Percentiles rank a stretch among this genome's conserved stretches.
Evolutionary conservation across 768 basidiomycete genomes (phyloP).

Genomic region (Trametes villosa): DNA sequence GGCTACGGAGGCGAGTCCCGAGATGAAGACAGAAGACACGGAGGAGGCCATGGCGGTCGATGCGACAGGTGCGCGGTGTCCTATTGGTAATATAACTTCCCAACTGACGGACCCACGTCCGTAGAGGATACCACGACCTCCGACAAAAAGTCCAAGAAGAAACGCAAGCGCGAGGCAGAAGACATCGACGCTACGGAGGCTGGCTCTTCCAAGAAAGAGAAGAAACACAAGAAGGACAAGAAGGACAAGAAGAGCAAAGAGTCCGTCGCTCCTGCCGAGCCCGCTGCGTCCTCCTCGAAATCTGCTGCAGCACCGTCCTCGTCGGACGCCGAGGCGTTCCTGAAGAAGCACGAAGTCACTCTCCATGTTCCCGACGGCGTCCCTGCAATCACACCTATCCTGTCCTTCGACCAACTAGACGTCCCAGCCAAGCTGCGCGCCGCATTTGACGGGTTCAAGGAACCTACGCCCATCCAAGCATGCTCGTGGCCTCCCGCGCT

Average conservation of each 20-base stretch:
- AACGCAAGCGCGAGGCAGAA: slow-evolving; percentile 45
- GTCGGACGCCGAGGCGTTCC: slow-evolving; percentile 62
- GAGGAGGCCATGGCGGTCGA: slow-evolving; percentile 13
- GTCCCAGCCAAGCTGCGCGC: slow-evolving; percentile 64
- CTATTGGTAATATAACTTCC: not conserved
- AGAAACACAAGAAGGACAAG: slow-evolving; percentile 39
- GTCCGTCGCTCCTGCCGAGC: slow-evolving; percentile 23
- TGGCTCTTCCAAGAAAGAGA: slow-evolving; percentile 35
- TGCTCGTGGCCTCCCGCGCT: slow-evolving; percentile 93
- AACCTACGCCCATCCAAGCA: slow-evolving; percentile 94
- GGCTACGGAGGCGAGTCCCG: not conserved
- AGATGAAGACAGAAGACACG: not conserved
- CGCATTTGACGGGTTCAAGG: slow-evolving; percentile 73
- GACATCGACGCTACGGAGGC: slow-evolving; percentile 17
- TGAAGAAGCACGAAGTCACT: slow-evolving; percentile 73
- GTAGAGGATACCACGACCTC: slow-evolving; percentile 1
- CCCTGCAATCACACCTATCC: slow-evolving; percentile 61
- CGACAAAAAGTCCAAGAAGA: slow-evolving; percentile 46
- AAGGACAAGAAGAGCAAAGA: slow-evolving; percentile 39
- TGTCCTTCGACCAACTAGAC: slow-evolving; percentile 73
- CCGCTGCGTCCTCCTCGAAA: slow-evolving; percentile 29
- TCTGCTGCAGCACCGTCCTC: slow-evolving; percentile 31
- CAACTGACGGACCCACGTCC: not conserved
- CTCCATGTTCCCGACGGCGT: slow-evolving; percentile 59
- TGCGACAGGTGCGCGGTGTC: not conserved